These are phyloP conservation scores for Parsonsia alboflavescens DNA, from an alignment of 257 asterid species.

Conservation along the genomic window DNA sequence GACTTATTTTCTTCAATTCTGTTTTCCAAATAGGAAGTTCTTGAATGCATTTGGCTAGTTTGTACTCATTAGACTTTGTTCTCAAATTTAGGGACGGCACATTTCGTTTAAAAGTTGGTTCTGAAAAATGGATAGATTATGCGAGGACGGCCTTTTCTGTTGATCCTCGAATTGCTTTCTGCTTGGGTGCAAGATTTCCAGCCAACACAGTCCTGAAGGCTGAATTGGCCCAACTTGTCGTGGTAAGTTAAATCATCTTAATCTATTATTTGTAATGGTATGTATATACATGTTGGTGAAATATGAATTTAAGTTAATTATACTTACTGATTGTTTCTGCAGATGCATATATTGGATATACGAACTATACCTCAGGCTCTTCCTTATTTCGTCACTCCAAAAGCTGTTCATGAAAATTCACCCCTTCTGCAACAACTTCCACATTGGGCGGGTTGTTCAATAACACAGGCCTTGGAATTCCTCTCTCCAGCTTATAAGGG, in stretches of 20 bases:
- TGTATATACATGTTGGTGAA: conserved; percentile 4
- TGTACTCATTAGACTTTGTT: conserved; percentile 9
- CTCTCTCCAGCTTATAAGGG: conserved; percentile 96
- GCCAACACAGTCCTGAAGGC: conserved; percentile 70
- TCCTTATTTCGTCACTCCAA: conserved; percentile 94
- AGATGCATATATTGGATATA: conserved; percentile 76
- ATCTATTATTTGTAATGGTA: not conserved
- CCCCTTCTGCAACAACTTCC: conserved; percentile 93
- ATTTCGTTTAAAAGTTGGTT: conserved; percentile 69
- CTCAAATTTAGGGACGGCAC: conserved; percentile 51
- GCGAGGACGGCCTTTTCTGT: conserved; percentile 85
- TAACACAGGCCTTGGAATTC: conserved; percentile 93
- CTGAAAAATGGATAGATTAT: conserved; percentile 86
- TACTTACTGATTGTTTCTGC: conserved; percentile 20
- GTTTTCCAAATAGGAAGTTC: not conserved
- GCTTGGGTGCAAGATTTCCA: conserved; percentile 90
- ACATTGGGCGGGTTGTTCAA: conserved; percentile 98
- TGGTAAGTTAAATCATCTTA: conserved; percentile 47
- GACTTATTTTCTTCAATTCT: conserved; percentile 7
- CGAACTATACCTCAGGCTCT: conserved; percentile 88
- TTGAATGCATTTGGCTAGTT: conserved; percentile 12
- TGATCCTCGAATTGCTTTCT: conserved; percentile 85
- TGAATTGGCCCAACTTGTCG: conserved; percentile 80
- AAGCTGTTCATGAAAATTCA: conserved; percentile 92
- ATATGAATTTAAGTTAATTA: not conserved